Conservation (phyloP, 345 rosid species). For the Linum tenue region DNA sequence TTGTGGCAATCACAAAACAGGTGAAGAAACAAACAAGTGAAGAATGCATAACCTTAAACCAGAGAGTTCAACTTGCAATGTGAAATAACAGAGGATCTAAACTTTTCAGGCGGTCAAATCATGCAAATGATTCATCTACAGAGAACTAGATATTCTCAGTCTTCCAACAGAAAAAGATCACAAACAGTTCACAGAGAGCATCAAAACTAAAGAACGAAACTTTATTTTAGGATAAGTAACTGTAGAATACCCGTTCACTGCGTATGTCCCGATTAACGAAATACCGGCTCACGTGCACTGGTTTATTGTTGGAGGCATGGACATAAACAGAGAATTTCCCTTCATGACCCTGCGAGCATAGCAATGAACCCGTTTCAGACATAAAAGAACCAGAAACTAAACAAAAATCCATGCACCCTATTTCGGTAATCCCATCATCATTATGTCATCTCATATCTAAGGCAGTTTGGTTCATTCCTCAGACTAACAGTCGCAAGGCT, state of each 20-base stretch:
- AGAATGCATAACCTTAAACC: too few relatives aligned
- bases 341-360: conserved; percentile 59
- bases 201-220: not conserved
- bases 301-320: conserved; percentile 65
- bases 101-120: too few relatives aligned
- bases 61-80: too few relatives aligned
- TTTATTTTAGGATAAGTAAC: not conserved
- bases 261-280: conserved; percentile 62
- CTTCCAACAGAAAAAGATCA: conserved; percentile 3
- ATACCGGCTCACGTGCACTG: conserved; percentile 68
- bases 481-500: not conserved
- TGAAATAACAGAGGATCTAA: too few relatives aligned
- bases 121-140: too few relatives aligned
- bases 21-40: too few relatives aligned
- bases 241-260: conserved; percentile 47
- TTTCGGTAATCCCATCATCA: not conserved
- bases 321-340: conserved; percentile 68
- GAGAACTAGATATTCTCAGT: too few relatives aligned
- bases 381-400: conserved; percentile 1
- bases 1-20: too few relatives aligned
- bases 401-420: not conserved
- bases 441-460: not conserved
- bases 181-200: not conserved
- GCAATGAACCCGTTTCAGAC: conserved; percentile 8
- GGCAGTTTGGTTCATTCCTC: not conserved